phyloP scores from a whole-genome alignment of 305 asterid species.

The Caryopteris hybrid region DNA sequence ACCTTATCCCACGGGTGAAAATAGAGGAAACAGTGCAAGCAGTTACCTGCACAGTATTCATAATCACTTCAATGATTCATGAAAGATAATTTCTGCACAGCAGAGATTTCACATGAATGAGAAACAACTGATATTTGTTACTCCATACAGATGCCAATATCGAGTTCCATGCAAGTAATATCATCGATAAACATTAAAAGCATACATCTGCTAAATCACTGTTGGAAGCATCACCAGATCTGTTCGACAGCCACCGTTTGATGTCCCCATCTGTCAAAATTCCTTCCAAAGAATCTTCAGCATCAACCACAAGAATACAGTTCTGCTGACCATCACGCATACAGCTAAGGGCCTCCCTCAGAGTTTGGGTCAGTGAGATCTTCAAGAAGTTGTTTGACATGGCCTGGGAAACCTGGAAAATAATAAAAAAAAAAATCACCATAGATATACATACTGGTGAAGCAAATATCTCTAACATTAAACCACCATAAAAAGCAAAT shows the following conservation, averaged over 20 bases:
- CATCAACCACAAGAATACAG: constrained; percentile 67
- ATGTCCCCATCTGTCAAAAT: constrained; percentile 81
- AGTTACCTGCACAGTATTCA: constrained; percentile 43
- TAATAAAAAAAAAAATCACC: background rate
- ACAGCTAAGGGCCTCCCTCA: constrained; percentile 61
- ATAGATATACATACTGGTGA: background rate
- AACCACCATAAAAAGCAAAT: background rate
- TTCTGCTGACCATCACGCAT: constrained; percentile 73
- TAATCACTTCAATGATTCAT: background rate
- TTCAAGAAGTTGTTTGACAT: constrained; percentile 66
- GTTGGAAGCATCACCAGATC: constrained; percentile 42
- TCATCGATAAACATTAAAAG: background rate
- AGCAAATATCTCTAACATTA: too few species aligned
- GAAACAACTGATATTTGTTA: constrained; percentile 12
- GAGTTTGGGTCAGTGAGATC: constrained; percentile 55
- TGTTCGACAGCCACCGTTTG: constrained; percentile 47
- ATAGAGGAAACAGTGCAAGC: constrained; percentile 62
- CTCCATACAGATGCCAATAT: background rate
- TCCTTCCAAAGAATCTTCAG: constrained; percentile 76
- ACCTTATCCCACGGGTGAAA: constrained; percentile 74
- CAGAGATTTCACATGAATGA: background rate
- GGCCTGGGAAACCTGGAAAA: constrained; percentile 74
- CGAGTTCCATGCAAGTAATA: background rate
- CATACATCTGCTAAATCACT: constrained; percentile 57
- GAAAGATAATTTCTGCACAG: background rate